phyloP scores from a whole-genome alignment of 208 protist species.

The Crithidia mellificae region DNA sequence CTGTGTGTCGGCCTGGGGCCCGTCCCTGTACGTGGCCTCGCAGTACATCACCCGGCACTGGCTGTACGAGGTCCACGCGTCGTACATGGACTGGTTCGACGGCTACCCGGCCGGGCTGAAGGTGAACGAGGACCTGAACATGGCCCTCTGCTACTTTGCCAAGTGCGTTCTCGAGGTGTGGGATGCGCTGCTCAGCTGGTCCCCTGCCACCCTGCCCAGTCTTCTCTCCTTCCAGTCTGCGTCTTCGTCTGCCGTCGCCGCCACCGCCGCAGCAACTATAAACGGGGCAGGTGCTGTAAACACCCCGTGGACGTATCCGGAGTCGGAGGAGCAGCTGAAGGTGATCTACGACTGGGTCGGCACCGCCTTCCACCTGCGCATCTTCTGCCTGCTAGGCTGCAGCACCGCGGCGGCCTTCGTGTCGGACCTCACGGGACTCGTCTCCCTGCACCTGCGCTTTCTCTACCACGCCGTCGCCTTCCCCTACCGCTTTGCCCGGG shows the following conservation, averaged over 20 bases:
- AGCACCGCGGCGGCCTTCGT: conserved; percentile 72
- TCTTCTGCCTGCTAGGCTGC: conserved; percentile 79
- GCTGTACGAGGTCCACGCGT: conserved; percentile 76
- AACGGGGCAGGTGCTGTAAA: too few relatives aligned
- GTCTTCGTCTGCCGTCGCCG: background rate
- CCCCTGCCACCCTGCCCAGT: conserved; percentile 23
- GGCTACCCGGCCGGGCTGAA: conserved; percentile 94
- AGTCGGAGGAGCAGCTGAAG: conserved; percentile 20
- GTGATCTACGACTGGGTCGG: conserved; percentile 66
- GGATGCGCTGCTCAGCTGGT: conserved; percentile 55
- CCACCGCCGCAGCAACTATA: background rate
- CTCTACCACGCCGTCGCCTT: conserved; percentile 71
- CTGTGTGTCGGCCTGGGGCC: conserved; percentile 49
- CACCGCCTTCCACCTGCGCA: conserved; percentile 52
- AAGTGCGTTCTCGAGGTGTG: conserved; percentile 71
- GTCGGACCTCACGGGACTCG: conserved; percentile 75
- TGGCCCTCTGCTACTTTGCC: conserved; percentile 81
- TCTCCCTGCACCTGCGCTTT: conserved; percentile 82
- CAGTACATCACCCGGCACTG: conserved; percentile 52
- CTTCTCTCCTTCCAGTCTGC: conserved; percentile 29
- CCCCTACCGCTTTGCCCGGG: conserved; percentile 63
- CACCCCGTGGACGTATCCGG: conserved; percentile 1
- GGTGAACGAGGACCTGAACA: conserved; percentile 92
- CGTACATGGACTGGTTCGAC: conserved; percentile 93
- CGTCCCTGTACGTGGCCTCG: conserved; percentile 40